Evolutionary conservation across 257 asterid species (phyloP).

Genomic region (Cynanchum wilfordii): DNA sequence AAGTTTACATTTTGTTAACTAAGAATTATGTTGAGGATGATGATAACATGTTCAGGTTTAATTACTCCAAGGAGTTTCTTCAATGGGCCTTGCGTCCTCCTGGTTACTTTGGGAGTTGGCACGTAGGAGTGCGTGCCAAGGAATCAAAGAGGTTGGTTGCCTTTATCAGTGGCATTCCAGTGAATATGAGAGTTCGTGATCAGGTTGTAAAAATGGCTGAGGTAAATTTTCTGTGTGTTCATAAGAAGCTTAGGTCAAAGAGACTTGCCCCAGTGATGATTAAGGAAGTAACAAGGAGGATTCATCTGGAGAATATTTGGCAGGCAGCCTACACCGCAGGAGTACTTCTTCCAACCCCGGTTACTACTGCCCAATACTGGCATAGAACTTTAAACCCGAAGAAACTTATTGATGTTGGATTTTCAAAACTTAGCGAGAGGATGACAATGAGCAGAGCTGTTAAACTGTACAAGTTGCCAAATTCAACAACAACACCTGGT

Average conservation of each 20-base stretch:
- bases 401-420: slow-evolving; percentile 88
- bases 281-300: slow-evolving; percentile 80
- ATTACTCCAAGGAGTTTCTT: slow-evolving; percentile 85
- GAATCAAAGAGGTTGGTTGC: slow-evolving; percentile 79
- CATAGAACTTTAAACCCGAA: slow-evolving; percentile 82
- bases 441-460: slow-evolving; percentile 93
- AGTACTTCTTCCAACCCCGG: slow-evolving; percentile 73
- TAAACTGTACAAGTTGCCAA: slow-evolving; percentile 68
- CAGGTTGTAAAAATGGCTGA: slow-evolving; percentile 68
- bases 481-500: slow-evolving; percentile 57
- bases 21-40: slow-evolving; percentile 82
- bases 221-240: slow-evolving; percentile 78
- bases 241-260: slow-evolving; percentile 82
- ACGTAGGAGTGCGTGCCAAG: slow-evolving; percentile 79
- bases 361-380: slow-evolving; percentile 84
- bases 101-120: slow-evolving; percentile 70
- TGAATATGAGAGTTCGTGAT: slow-evolving; percentile 65
- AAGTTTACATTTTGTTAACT: slow-evolving; percentile 61
- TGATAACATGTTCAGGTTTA: slow-evolving; percentile 81
- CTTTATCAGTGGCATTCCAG: slow-evolving; percentile 82
- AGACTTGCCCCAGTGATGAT: slow-evolving; percentile 93
- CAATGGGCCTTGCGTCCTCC: slow-evolving; percentile 88
- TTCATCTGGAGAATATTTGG: slow-evolving; percentile 83
- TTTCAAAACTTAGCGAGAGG: slow-evolving; percentile 76
- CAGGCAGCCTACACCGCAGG: slow-evolving; percentile 97